These are phyloP conservation scores for Chlorella sp. DNA, from an alignment of 139 green algal species.

Conservation along the genomic window DNA sequence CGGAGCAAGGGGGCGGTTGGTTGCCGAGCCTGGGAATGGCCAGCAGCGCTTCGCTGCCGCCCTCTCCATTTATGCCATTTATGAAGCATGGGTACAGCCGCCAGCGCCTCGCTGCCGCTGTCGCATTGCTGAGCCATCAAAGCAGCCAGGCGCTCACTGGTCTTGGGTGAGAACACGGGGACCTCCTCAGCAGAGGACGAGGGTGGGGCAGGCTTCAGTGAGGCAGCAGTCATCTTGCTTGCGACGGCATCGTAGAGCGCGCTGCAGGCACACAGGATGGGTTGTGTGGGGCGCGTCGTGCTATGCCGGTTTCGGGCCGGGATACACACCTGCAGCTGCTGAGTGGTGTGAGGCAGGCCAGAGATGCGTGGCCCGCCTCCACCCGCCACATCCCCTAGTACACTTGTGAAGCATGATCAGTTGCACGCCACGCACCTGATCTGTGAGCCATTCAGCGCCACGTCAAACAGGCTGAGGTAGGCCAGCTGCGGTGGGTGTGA, in stretches of 20 bases:
- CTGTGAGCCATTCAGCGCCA: not conserved
- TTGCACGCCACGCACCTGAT: too few species aligned
- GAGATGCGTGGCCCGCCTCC: not conserved
- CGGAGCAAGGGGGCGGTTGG: too few species aligned
- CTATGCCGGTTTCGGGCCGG: too few species aligned
- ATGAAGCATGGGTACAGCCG: too few species aligned
- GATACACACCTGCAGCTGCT: too few species aligned
- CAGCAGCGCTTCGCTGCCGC: not conserved
- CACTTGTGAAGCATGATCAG: too few species aligned
- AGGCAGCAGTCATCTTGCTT: not conserved
- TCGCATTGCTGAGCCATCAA: too few species aligned
- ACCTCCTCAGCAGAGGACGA: not conserved
- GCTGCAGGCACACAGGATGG: not conserved
- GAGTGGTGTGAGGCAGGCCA: not conserved
- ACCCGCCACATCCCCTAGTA: not conserved
- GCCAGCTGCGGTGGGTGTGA: constrained; percentile 32
- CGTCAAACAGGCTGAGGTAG: constrained; percentile 48
- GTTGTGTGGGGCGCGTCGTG: too few species aligned
- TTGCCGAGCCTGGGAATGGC: not conserved
- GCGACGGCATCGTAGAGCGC: not conserved
- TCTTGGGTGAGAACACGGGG: not conserved
- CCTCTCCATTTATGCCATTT: not conserved
- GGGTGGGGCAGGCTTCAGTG: not conserved
- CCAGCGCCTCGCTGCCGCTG: too few species aligned
- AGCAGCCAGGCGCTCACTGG: not conserved